A percentile compares a stretch with the other conserved stretches of the same genome.
Evolutionary conservation across 257 asterid genomes (phyloP).

Genomic region (Solanum chmielewskii): DNA sequence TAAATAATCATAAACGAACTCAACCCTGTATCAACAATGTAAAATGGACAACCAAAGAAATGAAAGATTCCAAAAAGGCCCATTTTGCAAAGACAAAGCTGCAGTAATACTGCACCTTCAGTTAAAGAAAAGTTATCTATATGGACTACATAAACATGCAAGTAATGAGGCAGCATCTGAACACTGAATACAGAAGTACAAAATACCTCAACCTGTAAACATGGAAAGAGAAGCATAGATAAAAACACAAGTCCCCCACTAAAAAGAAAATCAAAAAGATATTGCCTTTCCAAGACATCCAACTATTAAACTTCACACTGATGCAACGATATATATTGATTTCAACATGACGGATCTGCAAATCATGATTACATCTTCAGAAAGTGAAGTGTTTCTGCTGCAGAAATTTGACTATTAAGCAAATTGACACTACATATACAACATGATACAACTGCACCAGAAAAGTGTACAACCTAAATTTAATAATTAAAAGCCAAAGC

Average conservation of each 20-base stretch:
- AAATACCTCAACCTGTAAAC: not conserved
- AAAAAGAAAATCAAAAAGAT: not conserved
- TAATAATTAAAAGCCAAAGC: not conserved
- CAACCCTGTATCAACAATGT: not conserved
- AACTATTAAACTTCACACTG: not conserved
- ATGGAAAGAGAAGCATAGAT: not conserved
- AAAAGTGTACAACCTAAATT: not conserved
- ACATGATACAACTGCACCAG: constrained; percentile 1
- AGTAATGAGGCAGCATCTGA: not conserved
- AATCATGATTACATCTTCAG: not conserved
- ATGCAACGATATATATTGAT: not conserved
- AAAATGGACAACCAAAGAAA: not conserved
- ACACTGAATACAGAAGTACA: not conserved
- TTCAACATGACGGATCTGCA: not conserved
- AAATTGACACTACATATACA: not conserved
- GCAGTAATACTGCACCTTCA: not conserved
- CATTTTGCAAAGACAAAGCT: not conserved
- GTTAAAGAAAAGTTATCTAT: not conserved
- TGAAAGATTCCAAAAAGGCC: not conserved
- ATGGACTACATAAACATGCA: not conserved
- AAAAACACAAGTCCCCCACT: not conserved
- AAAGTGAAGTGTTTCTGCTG: not conserved
- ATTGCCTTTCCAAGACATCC: not conserved
- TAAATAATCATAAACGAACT: not conserved
- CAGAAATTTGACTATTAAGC: not conserved